Conservation (phyloP, 1,139 yeast species). For the Lodderomyces orthopsilosis region DNA sequence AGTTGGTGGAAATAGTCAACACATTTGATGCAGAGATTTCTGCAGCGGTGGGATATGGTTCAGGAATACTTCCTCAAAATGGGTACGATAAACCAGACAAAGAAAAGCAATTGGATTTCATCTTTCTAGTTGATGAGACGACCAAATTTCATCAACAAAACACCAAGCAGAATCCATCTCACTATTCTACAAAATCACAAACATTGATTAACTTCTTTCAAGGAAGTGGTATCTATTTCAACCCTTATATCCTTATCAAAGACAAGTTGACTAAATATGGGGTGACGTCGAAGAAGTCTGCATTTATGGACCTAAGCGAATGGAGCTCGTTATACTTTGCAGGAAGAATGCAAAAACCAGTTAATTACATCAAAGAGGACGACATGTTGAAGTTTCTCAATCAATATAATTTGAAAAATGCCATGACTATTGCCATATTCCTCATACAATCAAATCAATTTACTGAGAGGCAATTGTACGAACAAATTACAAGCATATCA, state of each 20-base stretch:
- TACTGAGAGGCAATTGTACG: constrained; percentile 66
- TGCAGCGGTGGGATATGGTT: constrained; percentile 81
- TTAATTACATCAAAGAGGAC: constrained; percentile 59
- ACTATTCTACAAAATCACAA: constrained; percentile 67
- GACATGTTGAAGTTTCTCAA: constrained; percentile 55
- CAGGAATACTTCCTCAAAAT: constrained; percentile 82
- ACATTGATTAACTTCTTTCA: constrained; percentile 63
- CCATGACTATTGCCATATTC: constrained; percentile 70
- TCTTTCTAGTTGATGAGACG: constrained; percentile 78
- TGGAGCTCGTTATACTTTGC: constrained; percentile 89
- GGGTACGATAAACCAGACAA: constrained; percentile 36
- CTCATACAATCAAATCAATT: constrained; percentile 39
- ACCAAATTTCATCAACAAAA: constrained; percentile 74
- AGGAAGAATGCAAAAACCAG: constrained; percentile 94
- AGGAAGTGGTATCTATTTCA: constrained; percentile 93
- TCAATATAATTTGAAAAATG: constrained; percentile 75
- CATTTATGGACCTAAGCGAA: constrained; percentile 66
- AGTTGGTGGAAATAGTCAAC: constrained; percentile 49
- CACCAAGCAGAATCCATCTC: constrained; percentile 60
- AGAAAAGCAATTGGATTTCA: constrained; percentile 70
- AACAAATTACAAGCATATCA: constrained; percentile 74
- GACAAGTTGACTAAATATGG: constrained; percentile 76
- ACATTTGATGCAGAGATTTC: constrained; percentile 67
- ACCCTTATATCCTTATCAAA: constrained; percentile 71
- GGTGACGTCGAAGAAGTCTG: constrained; percentile 59